Evolutionary conservation across 78 protist species (phyloP), one percentile per base, ranked within the genome.

Genomic region (Guillardia theta): DNA sequence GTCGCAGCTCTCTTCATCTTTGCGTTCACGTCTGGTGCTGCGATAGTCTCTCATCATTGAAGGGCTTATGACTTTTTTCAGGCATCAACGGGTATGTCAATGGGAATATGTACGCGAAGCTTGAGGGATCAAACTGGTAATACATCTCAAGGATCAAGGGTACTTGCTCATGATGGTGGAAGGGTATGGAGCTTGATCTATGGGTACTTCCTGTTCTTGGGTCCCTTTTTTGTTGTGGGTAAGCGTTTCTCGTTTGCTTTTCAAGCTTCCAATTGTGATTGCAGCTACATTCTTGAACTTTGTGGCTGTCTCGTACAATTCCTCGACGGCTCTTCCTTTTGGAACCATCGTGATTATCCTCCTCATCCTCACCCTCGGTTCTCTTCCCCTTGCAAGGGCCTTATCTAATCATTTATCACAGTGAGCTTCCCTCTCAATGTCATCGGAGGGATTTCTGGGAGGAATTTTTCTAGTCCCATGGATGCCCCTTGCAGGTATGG

Each of bases 181-280:
- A n/a, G n/a, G 99, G 98, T 97, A 48, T 96, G 98, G 97, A 97
- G 97, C 93, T 96, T 98, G 64, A 47, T 99, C 24, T 88, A 98
- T 50, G 39, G 53, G 41, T 78, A 78, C 90, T 78, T 78, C 48
- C 90, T 78, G 53, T 78, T 78, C 90, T 50, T 78, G 41, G 90
- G 45, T 21, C 45, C 50, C 9, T 43, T 78, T n/a, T 37, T 24
- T 18, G 36, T 12, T 53, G 62, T 53, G 62, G n/a, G n/a, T n/a
- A n/a, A 50, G 10, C 30, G 30, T 50, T 10, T 50, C 58, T 50
- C 58, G 30, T 50, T 50, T 50, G 58, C 58, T n/a, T n/a, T n/a
- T 50, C 58, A 50, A 10, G 58, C 15, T 15, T 50, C 58, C 58
- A 50, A 15, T 50, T 50, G 15, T 70, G 10, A 24, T 70, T 22